Conservation (phyloP, 768 basidiomycete species). For the Calocybe indica region DNA sequence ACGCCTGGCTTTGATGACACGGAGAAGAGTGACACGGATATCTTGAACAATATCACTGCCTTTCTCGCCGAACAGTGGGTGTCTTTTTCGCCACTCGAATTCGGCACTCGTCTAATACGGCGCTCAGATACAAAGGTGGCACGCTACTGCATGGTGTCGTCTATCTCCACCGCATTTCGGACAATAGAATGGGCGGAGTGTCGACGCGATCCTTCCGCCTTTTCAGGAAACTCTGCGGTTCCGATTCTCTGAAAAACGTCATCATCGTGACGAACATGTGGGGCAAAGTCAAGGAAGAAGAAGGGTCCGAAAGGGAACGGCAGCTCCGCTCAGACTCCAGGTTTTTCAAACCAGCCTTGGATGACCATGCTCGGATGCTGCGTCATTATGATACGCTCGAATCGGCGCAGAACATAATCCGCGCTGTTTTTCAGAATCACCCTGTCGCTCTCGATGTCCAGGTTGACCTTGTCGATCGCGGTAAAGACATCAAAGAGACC, state of each 20-base stretch:
- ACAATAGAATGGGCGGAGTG: background rate
- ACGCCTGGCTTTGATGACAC: too few relatives aligned
- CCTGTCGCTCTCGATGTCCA: slow-evolving; percentile 8
- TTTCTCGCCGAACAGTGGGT: too few relatives aligned
- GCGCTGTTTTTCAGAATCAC: background rate
- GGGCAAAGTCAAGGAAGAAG: slow-evolving; percentile 26
- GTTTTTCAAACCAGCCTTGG: slow-evolving; percentile 21
- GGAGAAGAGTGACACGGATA: too few relatives aligned
- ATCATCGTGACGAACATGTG: slow-evolving; percentile 33
- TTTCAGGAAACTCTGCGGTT: slow-evolving; percentile 12
- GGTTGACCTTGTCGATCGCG: slow-evolving; percentile 10
- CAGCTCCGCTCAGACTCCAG: slow-evolving; percentile 26
- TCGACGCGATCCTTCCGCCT: background rate
- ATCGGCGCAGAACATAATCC: slow-evolving; percentile 21
- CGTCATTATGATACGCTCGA: slow-evolving; percentile 27
- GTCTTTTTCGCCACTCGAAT: too few relatives aligned
- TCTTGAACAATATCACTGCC: too few relatives aligned
- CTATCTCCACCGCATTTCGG: slow-evolving; percentile 5
- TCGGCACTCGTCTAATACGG: too few relatives aligned
- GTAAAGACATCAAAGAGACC: background rate
- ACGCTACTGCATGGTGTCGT: slow-evolving; percentile 6
- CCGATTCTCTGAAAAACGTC: slow-evolving; percentile 19
- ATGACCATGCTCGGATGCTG: slow-evolving; percentile 32
- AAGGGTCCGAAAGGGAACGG: slow-evolving; percentile 31
- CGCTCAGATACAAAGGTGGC: slow-evolving; percentile 6